These are phyloP conservation scores for Cryoendolithus antarcticus DNA, from an alignment of 2,329 filamentous ascomycete genomes.

Conservation along the genomic window DNA sequence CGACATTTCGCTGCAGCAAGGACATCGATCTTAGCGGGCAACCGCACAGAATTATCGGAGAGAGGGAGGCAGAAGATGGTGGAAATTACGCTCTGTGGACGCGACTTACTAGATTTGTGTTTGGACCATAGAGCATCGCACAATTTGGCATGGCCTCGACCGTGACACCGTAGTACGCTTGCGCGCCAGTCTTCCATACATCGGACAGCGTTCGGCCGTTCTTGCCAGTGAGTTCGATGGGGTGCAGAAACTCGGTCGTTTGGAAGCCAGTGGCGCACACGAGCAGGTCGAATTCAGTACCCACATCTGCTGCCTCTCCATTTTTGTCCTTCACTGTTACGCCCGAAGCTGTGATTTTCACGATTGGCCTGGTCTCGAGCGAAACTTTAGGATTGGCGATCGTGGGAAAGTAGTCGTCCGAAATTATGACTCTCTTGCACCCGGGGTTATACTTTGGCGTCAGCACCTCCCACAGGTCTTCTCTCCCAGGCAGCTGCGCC, in stretches of 20 bases:
- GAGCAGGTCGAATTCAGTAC: slow-evolving; percentile 39
- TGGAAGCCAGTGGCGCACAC: slow-evolving; percentile 48
- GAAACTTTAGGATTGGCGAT: slow-evolving; percentile 35
- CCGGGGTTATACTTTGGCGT: slow-evolving; percentile 42
- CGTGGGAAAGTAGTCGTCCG: slow-evolving; percentile 44
- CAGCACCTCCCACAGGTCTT: slow-evolving; percentile 40
- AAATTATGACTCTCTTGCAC: slow-evolving; percentile 43
- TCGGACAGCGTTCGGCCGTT: slow-evolving; percentile 32
- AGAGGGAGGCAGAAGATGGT: too few relatives aligned
- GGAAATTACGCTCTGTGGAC: too few relatives aligned
- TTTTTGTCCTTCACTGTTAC: slow-evolving; percentile 33
- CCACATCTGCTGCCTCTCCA: slow-evolving; percentile 5
- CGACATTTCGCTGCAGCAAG: too few relatives aligned
- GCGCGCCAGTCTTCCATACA: slow-evolving; percentile 41
- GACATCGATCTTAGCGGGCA: too few relatives aligned
- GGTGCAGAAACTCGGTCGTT: slow-evolving; percentile 46
- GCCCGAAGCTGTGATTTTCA: slow-evolving; percentile 32
- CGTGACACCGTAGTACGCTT: slow-evolving; percentile 39
- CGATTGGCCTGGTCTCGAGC: slow-evolving; percentile 40
- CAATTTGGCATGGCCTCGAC: slow-evolving; percentile 44
- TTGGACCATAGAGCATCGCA: slow-evolving; percentile 46
- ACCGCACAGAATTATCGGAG: too few relatives aligned
- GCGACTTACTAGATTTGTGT: slow-evolving; percentile 31
- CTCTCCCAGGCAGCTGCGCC: slow-evolving; percentile 33
- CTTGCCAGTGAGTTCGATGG: slow-evolving; percentile 39